Percentiles rank a stretch among this genome's conserved stretches.
phyloP scores from a whole-genome alignment of 2,329 filamentous ascomycete genomes.

The Alternaria hordeiaustralica region DNA sequence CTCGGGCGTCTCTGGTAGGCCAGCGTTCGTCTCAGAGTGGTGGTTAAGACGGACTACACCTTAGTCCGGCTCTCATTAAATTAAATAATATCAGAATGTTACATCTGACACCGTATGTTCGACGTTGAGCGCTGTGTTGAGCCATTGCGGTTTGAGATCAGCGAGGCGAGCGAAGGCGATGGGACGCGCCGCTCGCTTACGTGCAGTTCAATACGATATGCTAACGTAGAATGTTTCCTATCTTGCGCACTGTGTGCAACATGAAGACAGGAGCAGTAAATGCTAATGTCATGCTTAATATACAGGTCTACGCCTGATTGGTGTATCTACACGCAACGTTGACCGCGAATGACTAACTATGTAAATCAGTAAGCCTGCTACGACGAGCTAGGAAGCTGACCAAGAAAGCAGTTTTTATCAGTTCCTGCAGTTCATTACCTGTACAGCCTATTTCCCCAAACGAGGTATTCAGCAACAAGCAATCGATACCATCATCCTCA shows the following conservation, averaged over 20 bases:
- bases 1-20: slow-evolving; percentile 1
- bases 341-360: too few species aligned
- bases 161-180: background rate
- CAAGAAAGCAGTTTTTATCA: background rate
- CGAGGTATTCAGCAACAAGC: background rate
- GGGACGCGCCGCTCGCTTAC: background rate
- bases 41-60: background rate
- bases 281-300: background rate
- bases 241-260: background rate
- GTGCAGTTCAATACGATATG: background rate
- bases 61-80: background rate
- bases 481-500: background rate
- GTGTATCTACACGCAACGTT: too few species aligned
- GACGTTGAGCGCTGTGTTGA: background rate
- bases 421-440: background rate
- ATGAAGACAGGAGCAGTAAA: background rate
- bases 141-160: background rate
- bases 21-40: background rate
- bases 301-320: background rate
- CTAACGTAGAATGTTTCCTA: background rate
- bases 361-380: background rate
- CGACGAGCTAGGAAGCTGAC: background rate
- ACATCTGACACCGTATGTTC: background rate
- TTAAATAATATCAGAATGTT: background rate
- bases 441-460: background rate